Base-by-base conservation (phyloP, 805 yeast species). In the Candida silvicultrix region DNA sequence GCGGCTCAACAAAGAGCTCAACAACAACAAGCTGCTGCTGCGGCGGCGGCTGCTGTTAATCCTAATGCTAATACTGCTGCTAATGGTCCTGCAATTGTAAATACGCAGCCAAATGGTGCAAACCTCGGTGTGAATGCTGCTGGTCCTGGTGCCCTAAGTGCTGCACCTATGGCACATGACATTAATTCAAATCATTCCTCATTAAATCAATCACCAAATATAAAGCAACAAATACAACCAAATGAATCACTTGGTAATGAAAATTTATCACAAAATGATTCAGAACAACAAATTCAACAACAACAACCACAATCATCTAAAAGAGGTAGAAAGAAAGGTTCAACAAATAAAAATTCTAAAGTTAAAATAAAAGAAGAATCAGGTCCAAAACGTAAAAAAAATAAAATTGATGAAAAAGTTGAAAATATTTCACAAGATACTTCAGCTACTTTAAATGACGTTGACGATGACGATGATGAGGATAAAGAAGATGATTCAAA, bases 401-500 rank as follows among this genome's bases (percentile, higher is more conserved):
- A 36, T 15, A 45, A 43, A 32, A 29, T 25, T 19, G 44, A 38
- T 5, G 41, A 32, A 2, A 38, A 35, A 7, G 42, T 40, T 18
- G 35, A 40, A n/a, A 28, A 15, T 10, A 16, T 43, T 18, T 25
- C 20, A 18, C 14, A 7, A 4, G 37, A 34, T 11, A 18, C 37
- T 9, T 4, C 37, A 12, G 8, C 37, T 12, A 18, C 37, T 18
- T 18, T 34, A 6, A 21, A 25, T 16, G 49, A 51, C n/a, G n/a
- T n/a, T 36, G 49, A 44, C 3, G 47, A 45, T 10, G 47, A 45
- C 31, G 23, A 7, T 9, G 22, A 39, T 8, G 37, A 25, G 1
- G 34, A 38, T 16, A 38, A 40, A 22, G 15, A 47, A 22, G 46
- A 45, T 25, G 43, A 60, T 66, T 45, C 78, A 72, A n/a, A 76